Percentiles rank a stretch among this genome's conserved stretches.
These are phyloP conservation scores for Mallotus nudiflorus DNA, from an alignment of 345 rosid genomes.

Conservation along the genomic window DNA sequence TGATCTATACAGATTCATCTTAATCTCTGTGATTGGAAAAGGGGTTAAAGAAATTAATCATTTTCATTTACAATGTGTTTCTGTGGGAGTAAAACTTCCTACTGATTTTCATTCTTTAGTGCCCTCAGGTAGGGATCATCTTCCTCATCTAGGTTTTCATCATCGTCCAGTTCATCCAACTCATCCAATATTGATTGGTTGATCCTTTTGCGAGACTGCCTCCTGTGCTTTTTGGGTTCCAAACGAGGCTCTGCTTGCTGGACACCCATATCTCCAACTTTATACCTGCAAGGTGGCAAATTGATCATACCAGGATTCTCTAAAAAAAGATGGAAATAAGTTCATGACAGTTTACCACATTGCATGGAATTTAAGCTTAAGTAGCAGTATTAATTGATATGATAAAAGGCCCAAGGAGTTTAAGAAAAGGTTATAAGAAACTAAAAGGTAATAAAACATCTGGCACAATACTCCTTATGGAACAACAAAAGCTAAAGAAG, in stretches of 20 bases:
- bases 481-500: too few relatives aligned
- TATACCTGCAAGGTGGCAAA: constrained; percentile 51
- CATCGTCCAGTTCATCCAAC: constrained; percentile 58
- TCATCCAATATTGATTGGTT: constrained; percentile 67
- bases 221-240: constrained; percentile 78
- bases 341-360: not conserved
- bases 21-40: not conserved
- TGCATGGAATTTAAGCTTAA: too few relatives aligned
- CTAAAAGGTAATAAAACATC: too few relatives aligned
- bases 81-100: not conserved
- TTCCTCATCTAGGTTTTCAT: constrained; percentile 44
- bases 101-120: constrained; percentile 45
- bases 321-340: not conserved
- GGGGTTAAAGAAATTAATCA: not conserved
- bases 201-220: constrained; percentile 70
- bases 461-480: too few relatives aligned
- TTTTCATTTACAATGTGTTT: not conserved
- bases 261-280: constrained; percentile 73
- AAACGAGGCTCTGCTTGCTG: constrained; percentile 83
- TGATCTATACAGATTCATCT: not conserved
- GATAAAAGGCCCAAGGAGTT: not conserved
- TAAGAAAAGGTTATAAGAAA: not conserved
- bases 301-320: not conserved
- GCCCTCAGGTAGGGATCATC: constrained; percentile 60
- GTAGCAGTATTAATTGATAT: not conserved